Base-by-base conservation (phyloP, 495 filamentous ascomycete genomes). In the Neurospora sp. region DNA sequence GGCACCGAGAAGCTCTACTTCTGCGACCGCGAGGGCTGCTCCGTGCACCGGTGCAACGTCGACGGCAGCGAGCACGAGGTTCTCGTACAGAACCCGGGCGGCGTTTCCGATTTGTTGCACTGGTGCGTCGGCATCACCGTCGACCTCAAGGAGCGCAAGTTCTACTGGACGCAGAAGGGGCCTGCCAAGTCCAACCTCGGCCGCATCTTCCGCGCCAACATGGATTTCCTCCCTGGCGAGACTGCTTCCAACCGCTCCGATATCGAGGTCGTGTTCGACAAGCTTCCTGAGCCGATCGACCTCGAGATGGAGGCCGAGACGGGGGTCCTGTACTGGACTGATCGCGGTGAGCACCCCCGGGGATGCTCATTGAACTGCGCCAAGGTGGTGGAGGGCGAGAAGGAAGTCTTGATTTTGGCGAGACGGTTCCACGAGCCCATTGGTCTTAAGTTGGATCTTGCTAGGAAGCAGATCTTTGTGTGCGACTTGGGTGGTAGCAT, bases 101-200 rank as follows among this genome's bases (percentile, higher is more conserved):
- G 65, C 65, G 27, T 40, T 2, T 14, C 1, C 72, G 81, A 84
- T 69, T 78, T 81, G 70, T 77, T 72, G 1, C 76, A 77, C 9
- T 89, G 86, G 87, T 87, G 84, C 74, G 87, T 90, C 1, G 87
- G 88, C 0, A 80, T 90, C 65, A 76, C 82, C 0, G 68, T 90
- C 27, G 81, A 82, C 68, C 42, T 70, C 0, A 41, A 71, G 4
- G 71, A 48, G 0, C 81, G 81, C 10, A 74, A 84, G 41, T 45
- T 90, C 14, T 88, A 87, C 77, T 89, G 87, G 87, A 86, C 86
- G 1, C 87, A 89, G 70, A 89, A 88, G 76, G 88, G 87, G 0
- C 79, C 80, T 0, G 78, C 78, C 40, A 89, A 89, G 71, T 78
- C 72, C 2, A 72, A 71, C 1, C 78, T 78, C 27, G 86, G 88